Conservation (phyloP, 23 red algal species). For the Agarophyton chilense region DNA sequence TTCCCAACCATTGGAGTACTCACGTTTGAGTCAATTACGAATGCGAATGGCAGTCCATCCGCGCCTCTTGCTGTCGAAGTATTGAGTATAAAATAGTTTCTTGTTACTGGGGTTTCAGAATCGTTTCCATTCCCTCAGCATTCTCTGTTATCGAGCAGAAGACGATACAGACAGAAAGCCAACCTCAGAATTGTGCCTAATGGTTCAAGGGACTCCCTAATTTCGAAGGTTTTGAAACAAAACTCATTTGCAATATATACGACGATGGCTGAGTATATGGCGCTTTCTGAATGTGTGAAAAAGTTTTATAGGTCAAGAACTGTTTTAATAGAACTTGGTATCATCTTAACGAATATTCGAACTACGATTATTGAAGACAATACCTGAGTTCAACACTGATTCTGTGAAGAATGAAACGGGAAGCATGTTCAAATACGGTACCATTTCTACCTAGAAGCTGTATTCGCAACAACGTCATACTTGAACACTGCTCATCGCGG, state of each 20-base stretch:
- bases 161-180: not conserved
- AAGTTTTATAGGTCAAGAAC: not conserved
- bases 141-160: not conserved
- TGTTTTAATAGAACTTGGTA: conserved; percentile 27
- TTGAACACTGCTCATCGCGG: not conserved
- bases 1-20: not conserved
- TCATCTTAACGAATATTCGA: not conserved
- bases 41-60: too few species aligned
- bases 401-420: not conserved
- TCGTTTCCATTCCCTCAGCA: not conserved
- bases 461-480: not conserved
- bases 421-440: not conserved
- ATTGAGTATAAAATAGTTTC: too few species aligned
- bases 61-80: too few species aligned
- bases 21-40: conserved; percentile 1
- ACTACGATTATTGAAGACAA: not conserved
- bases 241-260: conserved; percentile 30
- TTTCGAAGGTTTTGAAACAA: conserved; percentile 48
- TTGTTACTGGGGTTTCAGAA: not conserved
- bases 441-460: not conserved
- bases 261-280: conserved; percentile 35
- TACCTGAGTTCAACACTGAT: too few species aligned
- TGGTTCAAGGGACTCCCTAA: conserved; percentile 1
- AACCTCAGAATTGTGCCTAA: conserved; percentile 2
- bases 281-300: not conserved